Evolutionary conservation across 2,329 filamentous ascomycete species (phyloP).

Genomic region (Paraconiothyrium brasiliense): DNA sequence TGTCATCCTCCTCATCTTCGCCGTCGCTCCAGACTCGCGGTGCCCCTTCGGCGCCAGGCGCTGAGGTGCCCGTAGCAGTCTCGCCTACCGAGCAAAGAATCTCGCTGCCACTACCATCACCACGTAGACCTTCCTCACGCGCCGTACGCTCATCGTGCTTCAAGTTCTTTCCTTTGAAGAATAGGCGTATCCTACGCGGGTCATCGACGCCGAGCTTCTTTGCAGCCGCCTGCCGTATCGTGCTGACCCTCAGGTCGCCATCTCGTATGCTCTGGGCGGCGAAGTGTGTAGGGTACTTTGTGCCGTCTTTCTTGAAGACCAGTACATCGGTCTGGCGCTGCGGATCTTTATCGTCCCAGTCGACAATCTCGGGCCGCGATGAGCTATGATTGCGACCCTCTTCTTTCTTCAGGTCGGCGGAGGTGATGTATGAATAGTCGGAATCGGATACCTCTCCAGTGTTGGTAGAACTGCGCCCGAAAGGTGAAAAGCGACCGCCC

Average conservation of each 20-base stretch:
- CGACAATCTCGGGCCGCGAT: conserved; percentile 49
- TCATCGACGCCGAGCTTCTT: conserved; percentile 71
- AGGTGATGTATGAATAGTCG: conserved; percentile 86
- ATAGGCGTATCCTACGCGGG: conserved; percentile 68
- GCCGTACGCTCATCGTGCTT: conserved; percentile 69
- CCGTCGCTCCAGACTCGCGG: conserved; percentile 43
- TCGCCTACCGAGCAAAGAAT: conserved; percentile 68
- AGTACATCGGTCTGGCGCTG: conserved; percentile 73
- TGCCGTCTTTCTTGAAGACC: conserved; percentile 72
- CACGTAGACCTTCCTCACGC: conserved; percentile 65
- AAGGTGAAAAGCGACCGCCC: conserved; percentile 60
- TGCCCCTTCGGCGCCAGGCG: conserved; percentile 47
- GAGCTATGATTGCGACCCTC: conserved; percentile 29
- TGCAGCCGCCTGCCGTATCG: conserved; percentile 73
- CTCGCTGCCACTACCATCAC: conserved; percentile 68
- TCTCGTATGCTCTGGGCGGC: conserved; percentile 79
- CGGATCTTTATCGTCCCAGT: conserved; percentile 51
- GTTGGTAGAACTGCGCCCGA: conserved; percentile 53
- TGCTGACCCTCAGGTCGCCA: conserved; percentile 72
- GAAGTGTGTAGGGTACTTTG: conserved; percentile 75
- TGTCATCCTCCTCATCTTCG: conserved; percentile 53
- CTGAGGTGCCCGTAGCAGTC: conserved; percentile 52
- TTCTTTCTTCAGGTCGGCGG: conserved; percentile 69
- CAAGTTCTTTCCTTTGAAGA: conserved; percentile 77
- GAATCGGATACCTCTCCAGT: conserved; percentile 73